Evolutionary conservation across 257 asterid species (phyloP).

Genomic region (Scutellaria baicalensis): DNA sequence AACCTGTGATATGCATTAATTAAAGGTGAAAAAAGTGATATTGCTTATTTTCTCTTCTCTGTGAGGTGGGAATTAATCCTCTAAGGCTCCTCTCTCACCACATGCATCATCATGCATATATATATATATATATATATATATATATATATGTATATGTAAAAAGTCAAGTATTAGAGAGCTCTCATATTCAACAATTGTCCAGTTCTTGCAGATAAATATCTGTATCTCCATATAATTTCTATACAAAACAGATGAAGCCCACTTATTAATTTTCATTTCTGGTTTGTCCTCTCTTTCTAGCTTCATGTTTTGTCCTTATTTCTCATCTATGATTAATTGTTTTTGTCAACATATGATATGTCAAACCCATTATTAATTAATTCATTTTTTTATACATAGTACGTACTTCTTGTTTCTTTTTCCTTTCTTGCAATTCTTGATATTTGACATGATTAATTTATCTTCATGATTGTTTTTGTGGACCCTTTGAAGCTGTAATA

Average conservation of each 20-base stretch:
- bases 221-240: slow-evolving; percentile 9
- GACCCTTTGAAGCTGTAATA: slow-evolving; percentile 32
- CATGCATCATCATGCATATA: not conserved
- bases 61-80: slow-evolving; percentile 73
- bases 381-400: not conserved
- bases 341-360: slow-evolving; percentile 25
- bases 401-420: not conserved
- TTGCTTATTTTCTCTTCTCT: slow-evolving; percentile 11
- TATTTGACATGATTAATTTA: slow-evolving; percentile 9
- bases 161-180: not conserved
- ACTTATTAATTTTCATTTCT: not conserved
- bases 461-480: slow-evolving; percentile 16
- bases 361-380: slow-evolving; percentile 23
- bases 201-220: slow-evolving; percentile 6
- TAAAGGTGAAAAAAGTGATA: slow-evolving; percentile 41
- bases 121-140: too few relatives aligned
- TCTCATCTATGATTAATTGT: slow-evolving; percentile 16
- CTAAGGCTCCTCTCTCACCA: slow-evolving; percentile 55
- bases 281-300: not conserved
- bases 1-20: slow-evolving; percentile 91
- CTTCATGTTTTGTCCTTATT: slow-evolving; percentile 12
- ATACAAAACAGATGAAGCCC: not conserved
- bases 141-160: not conserved
- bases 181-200: not conserved
- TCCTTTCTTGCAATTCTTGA: not conserved